These are phyloP conservation scores for Phytophthora capsici DNA, from an alignment of 352 stramenopile species.

Conservation along the genomic window DNA sequence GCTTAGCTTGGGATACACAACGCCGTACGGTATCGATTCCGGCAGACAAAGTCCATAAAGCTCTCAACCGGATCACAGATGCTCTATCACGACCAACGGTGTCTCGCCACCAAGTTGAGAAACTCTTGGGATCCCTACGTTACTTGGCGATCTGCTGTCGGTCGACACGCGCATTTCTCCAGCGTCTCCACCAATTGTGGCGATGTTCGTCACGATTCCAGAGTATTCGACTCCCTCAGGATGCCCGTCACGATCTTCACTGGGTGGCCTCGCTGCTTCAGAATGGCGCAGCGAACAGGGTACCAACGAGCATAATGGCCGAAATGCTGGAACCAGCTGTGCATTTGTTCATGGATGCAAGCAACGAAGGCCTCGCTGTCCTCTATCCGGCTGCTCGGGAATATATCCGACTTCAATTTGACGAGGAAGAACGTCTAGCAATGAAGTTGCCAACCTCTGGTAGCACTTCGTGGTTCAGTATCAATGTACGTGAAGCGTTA, in stretches of 20 bases:
- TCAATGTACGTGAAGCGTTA: slow-evolving; percentile 10
- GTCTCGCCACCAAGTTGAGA: slow-evolving; percentile 4
- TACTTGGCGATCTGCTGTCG: slow-evolving; percentile 29
- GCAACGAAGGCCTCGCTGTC: neutral
- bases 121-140: slow-evolving; percentile 33
- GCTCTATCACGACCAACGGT: neutral
- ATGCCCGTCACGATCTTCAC: neutral
- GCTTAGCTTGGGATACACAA: slow-evolving; percentile 11
- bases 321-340: neutral
- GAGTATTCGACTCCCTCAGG: neutral
- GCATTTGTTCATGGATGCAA: slow-evolving; percentile 17
- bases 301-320: slow-evolving; percentile 6
- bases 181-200: slow-evolving; percentile 11
- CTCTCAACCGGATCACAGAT: neutral
- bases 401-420: slow-evolving; percentile 15
- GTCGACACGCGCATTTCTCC: slow-evolving; percentile 18
- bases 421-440: neutral
- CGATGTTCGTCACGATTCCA: neutral
- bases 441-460: neutral
- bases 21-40: slow-evolving; percentile 15
- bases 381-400: slow-evolving; percentile 8
- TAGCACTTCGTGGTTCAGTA: neutral
- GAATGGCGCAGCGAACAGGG: neutral
- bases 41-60: slow-evolving; percentile 21
- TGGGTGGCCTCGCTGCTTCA: slow-evolving; percentile 13